Conservation (phyloP, 2,329 filamentous ascomycete genomes). For the Hymenoscyphus infarciens region DNA sequence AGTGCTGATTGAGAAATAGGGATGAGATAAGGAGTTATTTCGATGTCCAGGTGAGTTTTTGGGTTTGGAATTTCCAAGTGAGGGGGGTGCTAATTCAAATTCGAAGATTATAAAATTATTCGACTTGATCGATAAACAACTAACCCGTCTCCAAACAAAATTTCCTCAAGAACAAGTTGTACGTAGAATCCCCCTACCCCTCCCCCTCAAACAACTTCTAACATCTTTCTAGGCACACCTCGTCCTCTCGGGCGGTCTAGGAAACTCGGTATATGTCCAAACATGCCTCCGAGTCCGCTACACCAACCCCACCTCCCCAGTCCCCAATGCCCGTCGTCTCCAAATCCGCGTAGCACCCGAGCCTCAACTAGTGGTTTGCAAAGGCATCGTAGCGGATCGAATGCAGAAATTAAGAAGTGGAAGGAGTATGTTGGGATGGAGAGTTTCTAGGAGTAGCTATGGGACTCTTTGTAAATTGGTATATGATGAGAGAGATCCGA, state of each 20-base stretch:
- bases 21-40: conserved; percentile 18
- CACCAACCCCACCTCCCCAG: conserved; percentile 3
- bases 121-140: conserved; percentile 20
- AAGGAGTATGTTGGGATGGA: conserved; percentile 16
- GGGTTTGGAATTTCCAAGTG: neutral
- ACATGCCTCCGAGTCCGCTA: conserved; percentile 35
- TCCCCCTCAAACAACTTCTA: neutral
- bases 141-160: conserved; percentile 13
- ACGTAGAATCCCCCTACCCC: neutral
- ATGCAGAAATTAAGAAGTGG: conserved; percentile 19
- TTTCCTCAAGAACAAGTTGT: conserved; percentile 20
- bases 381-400: conserved; percentile 23
- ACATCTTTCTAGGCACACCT: conserved; percentile 33
- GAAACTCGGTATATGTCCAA: conserved; percentile 42
- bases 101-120: conserved; percentile 18
- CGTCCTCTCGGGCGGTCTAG: conserved; percentile 42
- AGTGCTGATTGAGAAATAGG: conserved; percentile 10
- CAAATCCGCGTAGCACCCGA: conserved; percentile 23
- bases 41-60: conserved; percentile 15
- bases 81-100: neutral
- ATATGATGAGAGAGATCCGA: conserved; percentile 12
- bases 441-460: conserved; percentile 19
- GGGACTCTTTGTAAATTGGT: conserved; percentile 17
- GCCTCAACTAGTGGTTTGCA: conserved; percentile 24
- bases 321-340: conserved; percentile 14